Conservation (phyloP, 1,139 yeast species). For the Blastobotrys capitulatus region DNA sequence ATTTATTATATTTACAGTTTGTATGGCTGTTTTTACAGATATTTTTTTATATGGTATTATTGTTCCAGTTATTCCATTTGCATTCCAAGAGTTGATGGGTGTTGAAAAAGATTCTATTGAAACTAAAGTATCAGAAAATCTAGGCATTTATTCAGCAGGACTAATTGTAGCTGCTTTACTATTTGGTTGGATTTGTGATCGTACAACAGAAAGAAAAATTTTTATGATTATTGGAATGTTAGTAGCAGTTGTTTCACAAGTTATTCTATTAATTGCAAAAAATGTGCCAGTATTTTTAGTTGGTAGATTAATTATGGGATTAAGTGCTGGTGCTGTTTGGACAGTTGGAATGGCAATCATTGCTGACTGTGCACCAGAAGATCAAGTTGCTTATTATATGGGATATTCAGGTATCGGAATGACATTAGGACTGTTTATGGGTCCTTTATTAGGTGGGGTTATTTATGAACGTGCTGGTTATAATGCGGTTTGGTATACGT, state of each 20-base stretch:
- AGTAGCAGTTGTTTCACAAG: conserved; percentile 30
- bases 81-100: conserved; percentile 28
- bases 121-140: conserved; percentile 25
- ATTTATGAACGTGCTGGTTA: conserved; percentile 33
- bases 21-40: conserved; percentile 33
- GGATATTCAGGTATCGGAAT: conserved; percentile 32
- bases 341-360: conserved; percentile 36
- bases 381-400: conserved; percentile 28
- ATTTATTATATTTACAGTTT: conserved; percentile 27
- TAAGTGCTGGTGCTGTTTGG: conserved; percentile 36
- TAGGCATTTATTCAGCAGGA: conserved; percentile 33
- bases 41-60: conserved; percentile 31
- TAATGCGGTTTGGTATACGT: conserved; percentile 31
- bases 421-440: conserved; percentile 31
- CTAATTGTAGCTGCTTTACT: conserved; percentile 29
- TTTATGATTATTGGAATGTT: conserved; percentile 31
- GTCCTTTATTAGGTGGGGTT: conserved; percentile 37
- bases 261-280: conserved; percentile 30
- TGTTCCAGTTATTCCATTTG: conserved; percentile 35
- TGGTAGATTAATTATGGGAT: conserved; percentile 34
- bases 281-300: conserved; percentile 27
- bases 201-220: conserved; percentile 20
- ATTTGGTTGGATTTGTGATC: conserved; percentile 23
- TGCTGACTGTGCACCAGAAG: conserved; percentile 30
- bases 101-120: conserved; percentile 26